A percentile compares a stretch with the other conserved stretches of the same genome.
Conservation (phyloP, 768 basidiomycete species). For the Favolaschia claudopus region DNA sequence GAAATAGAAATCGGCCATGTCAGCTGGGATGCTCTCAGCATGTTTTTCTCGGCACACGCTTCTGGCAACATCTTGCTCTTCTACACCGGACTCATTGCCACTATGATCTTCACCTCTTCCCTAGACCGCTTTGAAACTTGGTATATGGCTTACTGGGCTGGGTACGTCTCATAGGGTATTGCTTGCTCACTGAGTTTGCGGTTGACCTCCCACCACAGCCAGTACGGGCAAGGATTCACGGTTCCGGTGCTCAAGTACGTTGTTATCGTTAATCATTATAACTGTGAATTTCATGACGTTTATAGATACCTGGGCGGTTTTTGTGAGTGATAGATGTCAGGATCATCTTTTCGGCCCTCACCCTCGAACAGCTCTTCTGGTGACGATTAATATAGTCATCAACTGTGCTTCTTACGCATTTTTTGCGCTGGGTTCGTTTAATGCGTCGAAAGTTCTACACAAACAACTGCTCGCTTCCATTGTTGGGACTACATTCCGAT, state of each 20-base stretch:
- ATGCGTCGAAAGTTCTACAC: slow-evolving; percentile 64
- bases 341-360: neutral
- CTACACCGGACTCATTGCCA: slow-evolving; percentile 37
- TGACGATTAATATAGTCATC: too few relatives aligned
- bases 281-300: neutral
- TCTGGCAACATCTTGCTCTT: slow-evolving; percentile 45
- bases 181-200: neutral
- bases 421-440: slow-evolving; percentile 46
- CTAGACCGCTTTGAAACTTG: slow-evolving; percentile 44
- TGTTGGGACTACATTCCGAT: slow-evolving; percentile 37
- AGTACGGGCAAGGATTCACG: slow-evolving; percentile 41
- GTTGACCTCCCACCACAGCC: slow-evolving; percentile 19
- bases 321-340: neutral
- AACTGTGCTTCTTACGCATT: neutral
- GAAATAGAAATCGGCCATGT: slow-evolving; percentile 68
- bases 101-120: slow-evolving; percentile 34
- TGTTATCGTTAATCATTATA: neutral
- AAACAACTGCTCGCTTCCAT: slow-evolving; percentile 32
- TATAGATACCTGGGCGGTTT: neutral
- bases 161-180: slow-evolving; percentile 25
- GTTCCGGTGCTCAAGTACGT: slow-evolving; percentile 48
- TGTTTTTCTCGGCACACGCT: neutral
- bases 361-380: too few relatives aligned
- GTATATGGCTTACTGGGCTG: slow-evolving; percentile 53
- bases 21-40: slow-evolving; percentile 43